Conservation (phyloP, 306 rosid genomes). For the Echinosophora koreensis region DNA sequence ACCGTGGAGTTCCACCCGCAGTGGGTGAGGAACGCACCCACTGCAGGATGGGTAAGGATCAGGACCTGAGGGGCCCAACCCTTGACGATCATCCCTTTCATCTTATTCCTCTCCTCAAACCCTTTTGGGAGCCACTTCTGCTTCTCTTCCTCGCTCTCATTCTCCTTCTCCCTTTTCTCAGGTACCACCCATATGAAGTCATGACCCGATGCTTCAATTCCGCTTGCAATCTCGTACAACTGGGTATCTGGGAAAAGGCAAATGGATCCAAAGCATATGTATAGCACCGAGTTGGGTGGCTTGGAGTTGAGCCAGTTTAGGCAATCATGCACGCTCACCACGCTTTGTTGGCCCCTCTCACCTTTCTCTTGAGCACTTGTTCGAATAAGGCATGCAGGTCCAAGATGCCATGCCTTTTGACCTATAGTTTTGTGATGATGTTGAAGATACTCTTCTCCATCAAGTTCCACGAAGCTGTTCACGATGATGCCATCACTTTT, state of each 20-base stretch:
- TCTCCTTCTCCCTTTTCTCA: too few relatives aligned
- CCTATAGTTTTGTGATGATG: constrained; percentile 9
- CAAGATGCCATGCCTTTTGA: constrained; percentile 43
- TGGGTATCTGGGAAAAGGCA: constrained; percentile 40
- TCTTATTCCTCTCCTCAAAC: too few relatives aligned
- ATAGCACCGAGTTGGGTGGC: constrained; percentile 39
- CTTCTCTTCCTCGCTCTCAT: too few relatives aligned
- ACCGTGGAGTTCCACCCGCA: constrained; percentile 51
- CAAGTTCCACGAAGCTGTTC: constrained; percentile 40
- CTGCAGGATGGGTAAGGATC: constrained; percentile 33
- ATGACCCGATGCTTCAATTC: constrained; percentile 37
- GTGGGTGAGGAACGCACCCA: constrained; percentile 42
- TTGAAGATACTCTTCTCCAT: constrained; percentile 26
- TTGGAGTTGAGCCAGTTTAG: constrained; percentile 47
- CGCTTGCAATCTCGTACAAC: constrained; percentile 48
- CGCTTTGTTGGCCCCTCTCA: constrained; percentile 38
- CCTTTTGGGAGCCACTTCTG: too few relatives aligned
- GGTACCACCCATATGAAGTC: too few relatives aligned
- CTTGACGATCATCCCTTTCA: constrained; percentile 44
- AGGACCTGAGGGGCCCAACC: constrained; percentile 51
- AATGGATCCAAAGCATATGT: constrained; percentile 46
- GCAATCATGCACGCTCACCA: constrained; percentile 23
- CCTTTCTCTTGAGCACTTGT: constrained; percentile 35
- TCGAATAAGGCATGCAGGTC: constrained; percentile 42
- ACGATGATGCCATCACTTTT: constrained; percentile 30